Percentiles rank a stretch among this genome's conserved stretches.
Conservation (phyloP, 23 red algal species). For the Cyanidium caldarium region DNA sequence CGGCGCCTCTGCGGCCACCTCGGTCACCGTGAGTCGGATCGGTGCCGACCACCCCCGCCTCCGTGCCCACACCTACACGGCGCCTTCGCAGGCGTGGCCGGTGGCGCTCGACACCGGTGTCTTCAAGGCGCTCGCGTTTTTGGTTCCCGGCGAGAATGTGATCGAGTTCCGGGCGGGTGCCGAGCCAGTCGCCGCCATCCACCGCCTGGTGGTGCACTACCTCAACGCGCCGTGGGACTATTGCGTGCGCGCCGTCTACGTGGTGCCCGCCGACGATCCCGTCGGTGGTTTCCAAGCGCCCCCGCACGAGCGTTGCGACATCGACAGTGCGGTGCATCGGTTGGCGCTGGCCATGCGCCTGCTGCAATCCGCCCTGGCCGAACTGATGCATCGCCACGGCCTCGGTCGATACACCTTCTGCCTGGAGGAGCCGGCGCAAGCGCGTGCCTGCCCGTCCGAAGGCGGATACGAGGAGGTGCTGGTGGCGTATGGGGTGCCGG, state of each 20-base stretch:
- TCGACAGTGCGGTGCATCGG: neutral
- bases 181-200: too few species aligned
- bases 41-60: too few species aligned
- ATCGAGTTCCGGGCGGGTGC: too few species aligned
- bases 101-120: too few species aligned
- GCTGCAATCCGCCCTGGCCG: conserved; percentile 27
- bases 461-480: neutral
- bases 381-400: conserved; percentile 27
- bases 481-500: neutral
- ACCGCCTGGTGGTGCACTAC: neutral
- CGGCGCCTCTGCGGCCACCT: too few species aligned
- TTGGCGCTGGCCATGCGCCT: conserved; percentile 14
- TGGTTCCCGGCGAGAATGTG: too few species aligned
- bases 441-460: neutral
- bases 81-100: too few species aligned
- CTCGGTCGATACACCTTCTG: conserved; percentile 21
- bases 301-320: neutral
- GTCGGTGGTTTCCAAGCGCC: neutral
- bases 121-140: too few species aligned
- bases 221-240: neutral
- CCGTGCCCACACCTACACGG: too few species aligned
- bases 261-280: neutral
- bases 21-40: too few species aligned
- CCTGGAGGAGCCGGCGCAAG: neutral
- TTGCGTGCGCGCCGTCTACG: neutral